Evolutionary conservation across 2,329 filamentous ascomycete species (phyloP).

Genomic region (Drechslerella dactyloides): DNA sequence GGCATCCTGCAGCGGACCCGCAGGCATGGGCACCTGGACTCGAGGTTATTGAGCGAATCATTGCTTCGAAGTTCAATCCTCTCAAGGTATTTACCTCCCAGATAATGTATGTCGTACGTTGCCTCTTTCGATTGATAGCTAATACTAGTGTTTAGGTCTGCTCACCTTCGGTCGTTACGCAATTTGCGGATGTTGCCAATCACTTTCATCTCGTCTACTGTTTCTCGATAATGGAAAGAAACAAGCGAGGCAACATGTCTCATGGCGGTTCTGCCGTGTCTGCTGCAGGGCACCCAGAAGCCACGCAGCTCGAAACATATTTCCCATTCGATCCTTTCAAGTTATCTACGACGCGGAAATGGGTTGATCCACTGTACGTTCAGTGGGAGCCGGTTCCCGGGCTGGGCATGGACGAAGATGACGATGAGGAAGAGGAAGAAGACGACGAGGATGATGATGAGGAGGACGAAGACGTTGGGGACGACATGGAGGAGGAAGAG

Average conservation of each 20-base stretch:
- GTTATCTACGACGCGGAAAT: conserved; percentile 81
- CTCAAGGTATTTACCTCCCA: conserved; percentile 73
- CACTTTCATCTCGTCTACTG: conserved; percentile 89
- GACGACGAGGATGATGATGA: conserved; percentile 63
- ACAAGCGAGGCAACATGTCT: conserved; percentile 81
- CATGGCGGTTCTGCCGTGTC: conserved; percentile 65
- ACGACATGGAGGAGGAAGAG: conserved; percentile 8
- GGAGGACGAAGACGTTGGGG: conserved; percentile 9
- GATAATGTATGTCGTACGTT: background rate
- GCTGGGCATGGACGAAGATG: conserved; percentile 66
- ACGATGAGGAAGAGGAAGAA: conserved; percentile 64
- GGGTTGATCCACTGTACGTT: conserved; percentile 85
- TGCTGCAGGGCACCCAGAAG: conserved; percentile 69
- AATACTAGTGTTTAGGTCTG: conserved; percentile 52
- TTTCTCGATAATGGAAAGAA: conserved; percentile 83
- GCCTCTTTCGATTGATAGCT: background rate
- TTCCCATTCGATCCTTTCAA: conserved; percentile 98
- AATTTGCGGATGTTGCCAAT: conserved; percentile 87
- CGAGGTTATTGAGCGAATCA: conserved; percentile 74
- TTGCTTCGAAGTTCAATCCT: conserved; percentile 89
- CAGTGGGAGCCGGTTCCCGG: conserved; percentile 78
- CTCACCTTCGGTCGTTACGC: conserved; percentile 83
- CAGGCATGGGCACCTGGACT: conserved; percentile 78
- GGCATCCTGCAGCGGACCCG: conserved; percentile 65
- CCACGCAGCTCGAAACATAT: conserved; percentile 87